Conservation (phyloP, 495 filamentous ascomycete genomes). For the Neurospora pannonica region DNA sequence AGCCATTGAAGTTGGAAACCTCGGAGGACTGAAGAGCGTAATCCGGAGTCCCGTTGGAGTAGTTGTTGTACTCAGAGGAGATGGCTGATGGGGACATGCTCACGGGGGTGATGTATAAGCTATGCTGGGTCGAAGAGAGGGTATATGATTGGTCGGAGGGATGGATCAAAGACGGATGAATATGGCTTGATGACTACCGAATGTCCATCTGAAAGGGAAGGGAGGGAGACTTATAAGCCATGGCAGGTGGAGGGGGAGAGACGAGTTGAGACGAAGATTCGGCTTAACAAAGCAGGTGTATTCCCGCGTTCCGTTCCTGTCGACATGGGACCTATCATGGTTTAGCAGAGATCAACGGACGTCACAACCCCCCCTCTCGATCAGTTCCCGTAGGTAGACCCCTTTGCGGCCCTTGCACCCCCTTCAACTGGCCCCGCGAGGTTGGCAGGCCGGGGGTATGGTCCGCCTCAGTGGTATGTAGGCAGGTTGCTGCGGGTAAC, state of each 20-base stretch:
- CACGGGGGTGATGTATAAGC: constrained; percentile 9
- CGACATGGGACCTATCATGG: not conserved
- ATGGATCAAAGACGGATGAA: not conserved
- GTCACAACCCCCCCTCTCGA: constrained; percentile 2
- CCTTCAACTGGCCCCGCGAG: not conserved
- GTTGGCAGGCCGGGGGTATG: not conserved
- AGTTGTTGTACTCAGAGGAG: constrained; percentile 40
- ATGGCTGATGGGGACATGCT: constrained; percentile 68
- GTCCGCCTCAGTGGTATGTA: not conserved
- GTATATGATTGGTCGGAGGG: not conserved
- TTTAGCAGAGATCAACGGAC: not conserved
- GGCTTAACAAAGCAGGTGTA: constrained; percentile 16
- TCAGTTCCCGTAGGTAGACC: not conserved
- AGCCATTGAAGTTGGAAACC: constrained; percentile 59
- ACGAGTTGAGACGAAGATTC: constrained; percentile 1
- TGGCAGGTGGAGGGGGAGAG: not conserved
- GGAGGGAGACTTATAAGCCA: constrained; percentile 4
- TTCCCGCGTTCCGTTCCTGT: constrained; percentile 1
- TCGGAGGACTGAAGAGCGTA: constrained; percentile 33
- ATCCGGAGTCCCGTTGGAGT: constrained; percentile 30
- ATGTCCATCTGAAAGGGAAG: not conserved
- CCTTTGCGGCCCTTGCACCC: not conserved
- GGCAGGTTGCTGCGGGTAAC: not conserved
- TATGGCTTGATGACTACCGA: not conserved
- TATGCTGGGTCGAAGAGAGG: not conserved